Percentiles rank a stretch among this genome's conserved stretches.
Evolutionary conservation across 2,329 filamentous ascomycete species (phyloP).

Genomic region (Sarocladium kiliense): DNA sequence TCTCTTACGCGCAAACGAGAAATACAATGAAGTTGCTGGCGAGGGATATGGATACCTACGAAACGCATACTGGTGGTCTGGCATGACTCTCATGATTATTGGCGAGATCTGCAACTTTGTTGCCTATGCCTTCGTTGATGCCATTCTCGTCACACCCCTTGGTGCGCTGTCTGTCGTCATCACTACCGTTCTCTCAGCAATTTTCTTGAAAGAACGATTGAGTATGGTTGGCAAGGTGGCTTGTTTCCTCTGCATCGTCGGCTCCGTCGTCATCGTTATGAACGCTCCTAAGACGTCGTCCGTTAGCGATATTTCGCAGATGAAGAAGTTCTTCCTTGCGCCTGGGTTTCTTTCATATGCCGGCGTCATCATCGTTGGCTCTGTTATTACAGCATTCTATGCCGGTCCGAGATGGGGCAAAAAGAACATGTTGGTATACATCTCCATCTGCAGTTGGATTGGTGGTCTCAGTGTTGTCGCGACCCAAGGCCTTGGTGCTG

Average conservation of each 20-base stretch:
- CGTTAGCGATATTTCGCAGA: conserved; percentile 82
- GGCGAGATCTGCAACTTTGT: conserved; percentile 97
- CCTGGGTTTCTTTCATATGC: conserved; percentile 84
- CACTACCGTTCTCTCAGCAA: conserved; percentile 82
- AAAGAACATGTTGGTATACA: conserved; percentile 95
- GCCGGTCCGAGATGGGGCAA: conserved; percentile 85
- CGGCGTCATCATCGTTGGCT: conserved; percentile 74
- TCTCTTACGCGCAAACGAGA: conserved; percentile 84
- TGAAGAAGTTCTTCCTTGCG: conserved; percentile 80
- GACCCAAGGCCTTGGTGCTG: conserved; percentile 86
- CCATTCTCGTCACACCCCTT: conserved; percentile 88
- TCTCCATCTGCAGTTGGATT: conserved; percentile 92
- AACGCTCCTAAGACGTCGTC: conserved; percentile 86
- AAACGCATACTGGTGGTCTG: conserved; percentile 90
- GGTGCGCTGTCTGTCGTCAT: conserved; percentile 91
- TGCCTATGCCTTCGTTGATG: conserved; percentile 94
- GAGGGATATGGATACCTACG: conserved; percentile 97
- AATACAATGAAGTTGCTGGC: conserved; percentile 92
- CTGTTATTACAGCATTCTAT: conserved; percentile 68
- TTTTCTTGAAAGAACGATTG: conserved; percentile 91
- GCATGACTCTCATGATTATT: conserved; percentile 95
- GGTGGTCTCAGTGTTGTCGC: conserved; percentile 92
- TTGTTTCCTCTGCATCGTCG: conserved; percentile 91
- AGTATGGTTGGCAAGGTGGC: conserved; percentile 95
- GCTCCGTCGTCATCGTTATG: conserved; percentile 88